Conservation (phyloP, 352 stramenopile species). For the Globisporangium spiculum region DNA sequence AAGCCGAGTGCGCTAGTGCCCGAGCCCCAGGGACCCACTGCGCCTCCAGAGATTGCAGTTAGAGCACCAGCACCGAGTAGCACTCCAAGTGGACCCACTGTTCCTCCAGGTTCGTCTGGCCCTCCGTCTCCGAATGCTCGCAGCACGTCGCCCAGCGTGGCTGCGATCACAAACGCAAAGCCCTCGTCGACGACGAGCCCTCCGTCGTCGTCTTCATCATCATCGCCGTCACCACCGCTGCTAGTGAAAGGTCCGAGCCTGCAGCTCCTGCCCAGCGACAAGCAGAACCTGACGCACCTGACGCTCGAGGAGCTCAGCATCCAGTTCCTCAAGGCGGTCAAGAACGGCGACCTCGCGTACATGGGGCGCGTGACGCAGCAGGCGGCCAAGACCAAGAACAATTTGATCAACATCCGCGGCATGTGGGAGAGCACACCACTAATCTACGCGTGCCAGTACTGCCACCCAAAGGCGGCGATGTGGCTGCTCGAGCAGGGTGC, state of each 20-base stretch:
- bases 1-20: constrained; percentile 41
- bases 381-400: constrained; percentile 8
- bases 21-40: constrained; percentile 19
- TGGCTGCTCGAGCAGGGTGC: constrained; percentile 55
- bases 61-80: background rate
- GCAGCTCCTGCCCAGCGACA: constrained; percentile 8
- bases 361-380: constrained; percentile 27
- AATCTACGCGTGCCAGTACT: constrained; percentile 74
- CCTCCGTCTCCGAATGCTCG: background rate
- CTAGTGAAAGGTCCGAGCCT: constrained; percentile 4
- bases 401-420: constrained; percentile 59
- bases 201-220: background rate
- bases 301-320: constrained; percentile 47
- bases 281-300: constrained; percentile 18
- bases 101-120: background rate
- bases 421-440: constrained; percentile 86
- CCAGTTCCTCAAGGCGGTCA: constrained; percentile 68
- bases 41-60: background rate
- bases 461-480: constrained; percentile 43
- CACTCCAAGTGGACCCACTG: background rate
- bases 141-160: constrained; percentile 9
- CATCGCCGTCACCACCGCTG: background rate
- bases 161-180: constrained; percentile 13
- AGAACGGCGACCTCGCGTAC: constrained; percentile 41
- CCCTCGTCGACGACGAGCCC: no score